Base-by-base conservation (phyloP, 177 flowering plant species). In the Telopea speciosissima region DNA sequence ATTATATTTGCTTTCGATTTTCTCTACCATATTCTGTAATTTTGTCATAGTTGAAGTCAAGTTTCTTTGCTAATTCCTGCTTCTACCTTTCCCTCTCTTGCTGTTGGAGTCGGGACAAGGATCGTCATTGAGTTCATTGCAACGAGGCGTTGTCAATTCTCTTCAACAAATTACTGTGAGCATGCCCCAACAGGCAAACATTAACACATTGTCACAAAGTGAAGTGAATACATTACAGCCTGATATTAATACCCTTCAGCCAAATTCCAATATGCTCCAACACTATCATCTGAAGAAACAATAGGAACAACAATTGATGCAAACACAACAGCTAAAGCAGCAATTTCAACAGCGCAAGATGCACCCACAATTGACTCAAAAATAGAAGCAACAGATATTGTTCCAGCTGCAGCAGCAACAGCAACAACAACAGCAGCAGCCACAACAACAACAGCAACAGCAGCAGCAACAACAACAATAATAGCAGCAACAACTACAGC, bases 261-360 rank as follows among this genome's bases (percentile, higher is more conserved):
- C 85, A 58, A 89, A 76, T 76, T 68, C 89, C 40, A 85, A 75
- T 79, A 75, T 85, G 75, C 81, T 87, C 64, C 92, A 85, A 63
- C 87, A 86, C 12, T 90, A 83, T 69, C 88, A 83, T 71, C 60
- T 84, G 79, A 84, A 89, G 59, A 88, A 85, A 31, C 86, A 80
- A 62, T 81, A 83, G 72, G 83, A 85, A 22, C 91, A 84, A 45
- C 89, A 83, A 26, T 70, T 83, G 75, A 22, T 82, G 58, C 90
- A 83, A 68, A 24, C 76, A 49, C 88, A 81, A 56, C 91, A 81
- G 61, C 31, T 80, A 58, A 81, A 86, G 70, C 93, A 88, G 71
- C 93, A 87, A 54, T 45, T 70, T 54, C 89, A 86, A 36, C 88
- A 85, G 49, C 86, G 77, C 6, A 85, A 84, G 40, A 73, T 82